A percentile compares a stretch with the other conserved stretches of the same genome.
phyloP scores from a whole-genome alignment of 352 stramenopile genomes.

The Globisporangium emineosum region DNA sequence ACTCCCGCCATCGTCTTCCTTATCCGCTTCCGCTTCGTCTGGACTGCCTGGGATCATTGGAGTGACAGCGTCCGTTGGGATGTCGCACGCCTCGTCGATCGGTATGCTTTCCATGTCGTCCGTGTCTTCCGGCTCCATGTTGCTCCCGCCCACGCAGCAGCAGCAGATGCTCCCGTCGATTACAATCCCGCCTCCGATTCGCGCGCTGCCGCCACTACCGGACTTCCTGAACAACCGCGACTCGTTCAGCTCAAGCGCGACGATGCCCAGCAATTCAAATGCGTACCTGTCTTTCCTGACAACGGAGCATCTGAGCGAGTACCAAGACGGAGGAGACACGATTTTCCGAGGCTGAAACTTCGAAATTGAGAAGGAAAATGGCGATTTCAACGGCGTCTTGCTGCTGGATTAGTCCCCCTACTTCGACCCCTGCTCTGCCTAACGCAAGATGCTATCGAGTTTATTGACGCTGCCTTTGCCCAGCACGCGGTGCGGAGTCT shows the following conservation, averaged over 20 bases:
- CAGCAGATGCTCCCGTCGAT: slow-evolving; percentile 45
- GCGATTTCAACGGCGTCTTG: not conserved
- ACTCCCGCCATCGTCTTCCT: not conserved
- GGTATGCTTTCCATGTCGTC: slow-evolving; percentile 24
- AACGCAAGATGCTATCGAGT: slow-evolving; percentile 75
- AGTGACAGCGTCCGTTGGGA: slow-evolving; percentile 15
- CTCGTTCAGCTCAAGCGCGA: slow-evolving; percentile 43
- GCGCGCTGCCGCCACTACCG: slow-evolving; percentile 49
- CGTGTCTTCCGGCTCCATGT: slow-evolving; percentile 4
- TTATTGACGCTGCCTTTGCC: slow-evolving; percentile 81
- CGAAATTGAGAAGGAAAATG: not conserved
- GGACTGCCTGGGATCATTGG: slow-evolving; percentile 17
- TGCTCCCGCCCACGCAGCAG: slow-evolving; percentile 4
- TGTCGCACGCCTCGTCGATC: not conserved
- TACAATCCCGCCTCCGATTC: slow-evolving; percentile 37
- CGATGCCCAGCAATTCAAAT: slow-evolving; percentile 22
- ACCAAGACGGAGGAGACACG: slow-evolving; percentile 31
- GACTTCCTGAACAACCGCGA: slow-evolving; percentile 69
- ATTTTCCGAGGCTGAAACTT: slow-evolving; percentile 43
- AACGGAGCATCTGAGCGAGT: slow-evolving; percentile 41
- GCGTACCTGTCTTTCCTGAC: slow-evolving; percentile 49
- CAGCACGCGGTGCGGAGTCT: slow-evolving; percentile 70
- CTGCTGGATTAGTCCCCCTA: not conserved
- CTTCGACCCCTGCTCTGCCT: slow-evolving; percentile 9
- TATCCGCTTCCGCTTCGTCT: slow-evolving; percentile 6